Evolutionary conservation across 2,329 filamentous ascomycete genomes (phyloP).

Genomic region (Elsinoe ampelina): DNA sequence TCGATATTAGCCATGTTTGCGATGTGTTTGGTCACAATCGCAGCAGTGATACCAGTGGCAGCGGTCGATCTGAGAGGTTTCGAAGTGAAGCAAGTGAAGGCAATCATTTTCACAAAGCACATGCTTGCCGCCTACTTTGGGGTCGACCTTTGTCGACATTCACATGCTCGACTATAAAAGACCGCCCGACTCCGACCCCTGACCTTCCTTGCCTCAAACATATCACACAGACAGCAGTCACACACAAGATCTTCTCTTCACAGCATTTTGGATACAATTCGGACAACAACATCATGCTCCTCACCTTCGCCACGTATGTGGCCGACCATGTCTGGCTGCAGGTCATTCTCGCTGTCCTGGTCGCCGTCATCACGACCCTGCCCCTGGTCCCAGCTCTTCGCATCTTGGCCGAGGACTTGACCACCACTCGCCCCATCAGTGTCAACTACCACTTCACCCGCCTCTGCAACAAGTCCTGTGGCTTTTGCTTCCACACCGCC

Average conservation of each 20-base stretch:
- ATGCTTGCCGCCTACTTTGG: not conserved
- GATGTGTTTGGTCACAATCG: not conserved
- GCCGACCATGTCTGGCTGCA: not conserved
- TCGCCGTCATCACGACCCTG: not conserved
- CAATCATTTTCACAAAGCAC: not conserved
- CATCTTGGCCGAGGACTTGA: not conserved
- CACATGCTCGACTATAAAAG: too few relatives aligned
- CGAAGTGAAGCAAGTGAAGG: not conserved
- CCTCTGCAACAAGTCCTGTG: conserved; percentile 42
- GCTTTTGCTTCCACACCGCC: conserved; percentile 50
- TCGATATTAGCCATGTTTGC: not conserved
- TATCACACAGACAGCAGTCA: too few relatives aligned
- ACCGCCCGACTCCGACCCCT: too few relatives aligned
- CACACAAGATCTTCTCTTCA: too few relatives aligned
- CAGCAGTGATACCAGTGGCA: not conserved
- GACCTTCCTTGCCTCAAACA: too few relatives aligned
- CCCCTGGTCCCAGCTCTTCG: not conserved
- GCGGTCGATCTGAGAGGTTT: not conserved
- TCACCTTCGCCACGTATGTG: not conserved
- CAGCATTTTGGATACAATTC: too few relatives aligned
- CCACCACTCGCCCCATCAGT: conserved; percentile 27
- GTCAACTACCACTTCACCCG: conserved; percentile 42
- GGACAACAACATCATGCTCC: not conserved
- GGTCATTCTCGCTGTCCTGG: not conserved
- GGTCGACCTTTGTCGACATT: not conserved